Percentiles rank a stretch among this genome's conserved stretches.
phyloP scores from a whole-genome alignment of 768 basidiomycete genomes.

The Serendipita vermifera region DNA sequence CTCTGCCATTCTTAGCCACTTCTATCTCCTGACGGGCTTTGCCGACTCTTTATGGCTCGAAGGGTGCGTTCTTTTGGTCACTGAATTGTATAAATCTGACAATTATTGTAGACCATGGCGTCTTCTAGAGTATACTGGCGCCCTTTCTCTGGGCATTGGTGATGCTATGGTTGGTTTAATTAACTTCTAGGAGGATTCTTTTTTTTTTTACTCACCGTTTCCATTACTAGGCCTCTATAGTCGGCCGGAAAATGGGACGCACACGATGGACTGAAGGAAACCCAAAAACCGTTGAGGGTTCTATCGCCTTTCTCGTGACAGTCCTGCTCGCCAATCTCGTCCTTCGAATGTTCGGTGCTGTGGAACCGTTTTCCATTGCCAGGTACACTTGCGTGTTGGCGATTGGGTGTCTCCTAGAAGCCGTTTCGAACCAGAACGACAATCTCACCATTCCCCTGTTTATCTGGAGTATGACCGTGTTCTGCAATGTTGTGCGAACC shows the following conservation, averaged over 20 bases:
- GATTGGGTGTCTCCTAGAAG: slow-evolving; percentile 71
- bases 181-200: neutral
- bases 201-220: neutral
- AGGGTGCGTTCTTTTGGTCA: slow-evolving; percentile 36
- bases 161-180: slow-evolving; percentile 66
- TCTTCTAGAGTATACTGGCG: slow-evolving; percentile 65
- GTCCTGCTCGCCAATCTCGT: slow-evolving; percentile 56
- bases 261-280: slow-evolving; percentile 75
- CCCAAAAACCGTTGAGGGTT: slow-evolving; percentile 86
- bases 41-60: slow-evolving; percentile 93
- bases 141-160: slow-evolving; percentile 79
- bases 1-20: slow-evolving; percentile 93
- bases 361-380: slow-evolving; percentile 54
- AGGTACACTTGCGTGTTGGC: slow-evolving; percentile 52
- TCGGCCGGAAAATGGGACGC: slow-evolving; percentile 72
- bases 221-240: slow-evolving; percentile 66
- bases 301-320: slow-evolving; percentile 62
- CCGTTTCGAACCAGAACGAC: slow-evolving; percentile 90
- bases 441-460: slow-evolving; percentile 93
- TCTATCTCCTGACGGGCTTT: slow-evolving; percentile 91
- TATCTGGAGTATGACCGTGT: slow-evolving; percentile 78
- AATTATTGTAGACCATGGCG: slow-evolving; percentile 30
- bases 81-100: slow-evolving; percentile 11
- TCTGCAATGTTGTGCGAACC: slow-evolving; percentile 35
- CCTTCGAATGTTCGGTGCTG: slow-evolving; percentile 55